These are phyloP conservation scores for Myxozyma lipomycoides DNA, from an alignment of 805 yeast genomes.

Conservation along the genomic window DNA sequence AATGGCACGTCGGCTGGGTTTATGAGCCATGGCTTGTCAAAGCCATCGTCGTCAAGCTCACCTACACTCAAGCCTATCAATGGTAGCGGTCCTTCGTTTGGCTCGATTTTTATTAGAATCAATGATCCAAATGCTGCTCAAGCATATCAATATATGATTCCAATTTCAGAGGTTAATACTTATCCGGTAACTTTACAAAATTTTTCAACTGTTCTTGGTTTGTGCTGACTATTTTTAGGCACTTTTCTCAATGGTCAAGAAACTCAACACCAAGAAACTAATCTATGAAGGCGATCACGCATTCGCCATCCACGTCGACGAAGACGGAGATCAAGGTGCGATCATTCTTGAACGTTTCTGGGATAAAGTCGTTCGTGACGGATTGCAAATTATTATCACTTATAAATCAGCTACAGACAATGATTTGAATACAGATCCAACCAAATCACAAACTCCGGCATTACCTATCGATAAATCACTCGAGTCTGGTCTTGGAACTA, in stretches of 20 bases:
- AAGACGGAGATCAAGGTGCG: conserved; percentile 25
- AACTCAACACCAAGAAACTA: conserved; percentile 22
- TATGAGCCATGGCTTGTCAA: background rate
- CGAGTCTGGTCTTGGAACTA: conserved; percentile 18
- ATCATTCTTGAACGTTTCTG: conserved; percentile 28
- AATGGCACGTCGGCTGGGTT: conserved; percentile 11
- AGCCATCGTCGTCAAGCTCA: conserved; percentile 10
- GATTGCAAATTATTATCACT: conserved; percentile 18
- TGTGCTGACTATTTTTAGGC: conserved; percentile 1
- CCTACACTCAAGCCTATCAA: conserved; percentile 8
- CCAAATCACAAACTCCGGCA: background rate
- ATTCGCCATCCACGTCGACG: conserved; percentile 27
- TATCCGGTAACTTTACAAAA: conserved; percentile 9
- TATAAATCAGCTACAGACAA: conserved; percentile 6
- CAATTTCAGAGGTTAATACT: conserved; percentile 18
- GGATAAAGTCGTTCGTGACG: conserved; percentile 29
- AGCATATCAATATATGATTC: conserved; percentile 19
- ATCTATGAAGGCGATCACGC: conserved; percentile 25
- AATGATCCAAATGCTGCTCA: conserved; percentile 5
- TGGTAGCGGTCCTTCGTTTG: conserved; percentile 4
- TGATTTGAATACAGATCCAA: conserved; percentile 1
- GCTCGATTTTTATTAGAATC: conserved; percentile 22
- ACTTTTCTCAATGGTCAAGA: conserved; percentile 22
- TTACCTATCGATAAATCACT: conserved; percentile 27
- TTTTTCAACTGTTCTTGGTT: background rate